Conservation (phyloP, 2,329 filamentous ascomycete genomes). For the Myriosclerotinia duriaeana region DNA sequence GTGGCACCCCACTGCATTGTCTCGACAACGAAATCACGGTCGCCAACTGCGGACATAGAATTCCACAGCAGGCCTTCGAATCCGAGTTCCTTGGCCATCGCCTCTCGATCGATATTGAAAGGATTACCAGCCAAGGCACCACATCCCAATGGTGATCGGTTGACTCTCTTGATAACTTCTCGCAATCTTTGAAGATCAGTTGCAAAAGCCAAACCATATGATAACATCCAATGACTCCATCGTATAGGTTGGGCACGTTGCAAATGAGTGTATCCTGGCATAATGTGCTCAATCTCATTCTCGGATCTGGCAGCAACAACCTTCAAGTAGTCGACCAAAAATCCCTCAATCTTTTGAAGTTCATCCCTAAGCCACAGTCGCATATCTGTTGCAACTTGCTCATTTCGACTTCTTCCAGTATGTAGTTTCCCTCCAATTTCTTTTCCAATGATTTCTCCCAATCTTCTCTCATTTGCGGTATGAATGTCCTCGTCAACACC, state of each 20-base stretch:
- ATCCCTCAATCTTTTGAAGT: conserved; percentile 66
- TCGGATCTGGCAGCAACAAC: conserved; percentile 70
- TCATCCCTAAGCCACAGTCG: conserved; percentile 81
- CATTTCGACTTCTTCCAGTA: conserved; percentile 82
- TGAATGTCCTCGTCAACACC: conserved; percentile 61
- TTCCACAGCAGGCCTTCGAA: conserved; percentile 76
- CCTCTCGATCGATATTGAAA: conserved; percentile 76
- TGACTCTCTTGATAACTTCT: conserved; percentile 72
- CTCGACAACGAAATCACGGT: conserved; percentile 76
- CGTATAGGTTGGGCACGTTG: conserved; percentile 78
- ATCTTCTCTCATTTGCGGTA: conserved; percentile 68
- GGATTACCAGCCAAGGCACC: conserved; percentile 75
- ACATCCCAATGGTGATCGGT: conserved; percentile 48
- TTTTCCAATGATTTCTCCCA: conserved; percentile 84
- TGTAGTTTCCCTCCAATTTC: conserved; percentile 85
- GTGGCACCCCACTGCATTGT: conserved; percentile 76
- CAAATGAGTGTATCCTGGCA: conserved; percentile 84
- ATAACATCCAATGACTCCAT: conserved; percentile 80
- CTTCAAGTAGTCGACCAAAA: conserved; percentile 67
- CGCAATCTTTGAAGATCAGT: conserved; percentile 75
- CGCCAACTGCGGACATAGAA: conserved; percentile 66
- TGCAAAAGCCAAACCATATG: conserved; percentile 69
- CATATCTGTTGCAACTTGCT: conserved; percentile 90
- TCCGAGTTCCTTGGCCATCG: conserved; percentile 76
- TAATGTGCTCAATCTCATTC: conserved; percentile 71